Evolutionary conservation across 257 asterid genomes (phyloP), one percentile per base, ranked within the genome.

Genomic region (Rehmannia glutinosa): DNA sequence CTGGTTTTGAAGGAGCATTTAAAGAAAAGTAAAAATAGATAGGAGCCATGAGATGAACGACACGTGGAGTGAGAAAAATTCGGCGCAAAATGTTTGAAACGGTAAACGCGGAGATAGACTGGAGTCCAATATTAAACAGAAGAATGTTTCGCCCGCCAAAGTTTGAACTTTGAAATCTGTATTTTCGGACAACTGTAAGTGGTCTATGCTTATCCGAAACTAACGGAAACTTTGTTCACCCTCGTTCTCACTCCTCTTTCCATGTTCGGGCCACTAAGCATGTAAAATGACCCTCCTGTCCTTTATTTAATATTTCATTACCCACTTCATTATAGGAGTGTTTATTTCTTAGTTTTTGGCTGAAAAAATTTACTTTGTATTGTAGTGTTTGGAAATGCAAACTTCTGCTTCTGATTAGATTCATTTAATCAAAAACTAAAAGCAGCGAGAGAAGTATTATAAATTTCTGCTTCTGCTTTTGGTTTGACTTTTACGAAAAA

Each of bases 51-150:
- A 9, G 8, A 2, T 1, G 52, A 24, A 2, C 0, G 74, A 45
- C 58, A 57, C 52, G 64, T 72, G 52, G 53, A 49, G 13, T 4
- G 52, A 1, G 8, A 15, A 2, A 1, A 41, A 32, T 5, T 32
- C 55, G 46, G 24, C 6, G 30, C 33, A 10, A 52, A n/a, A n/a
- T n/a, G n/a, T n/a, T 54, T 50, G 81, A 77, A 70, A 77, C 83
- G 78, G 75, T 82, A 75, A 82, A 82, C 88, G 73, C 86, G 88
- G 83, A 19, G 76, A 33, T 28, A 43, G 58, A 41, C 9, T n/a
- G 50, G 73, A 71, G 75, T 74, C 70, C 59, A 70, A 71, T 58
- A 46, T 16, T 39, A 3, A 6, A 43, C 6, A 46, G 64, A 9
- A 3, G 75, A 71, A 68, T 41, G 67, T 71, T 62, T 62, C 52